These are phyloP conservation scores for Zanthoxylum bungeanum DNA, from an alignment of 345 rosid genomes.

Conservation along the genomic window DNA sequence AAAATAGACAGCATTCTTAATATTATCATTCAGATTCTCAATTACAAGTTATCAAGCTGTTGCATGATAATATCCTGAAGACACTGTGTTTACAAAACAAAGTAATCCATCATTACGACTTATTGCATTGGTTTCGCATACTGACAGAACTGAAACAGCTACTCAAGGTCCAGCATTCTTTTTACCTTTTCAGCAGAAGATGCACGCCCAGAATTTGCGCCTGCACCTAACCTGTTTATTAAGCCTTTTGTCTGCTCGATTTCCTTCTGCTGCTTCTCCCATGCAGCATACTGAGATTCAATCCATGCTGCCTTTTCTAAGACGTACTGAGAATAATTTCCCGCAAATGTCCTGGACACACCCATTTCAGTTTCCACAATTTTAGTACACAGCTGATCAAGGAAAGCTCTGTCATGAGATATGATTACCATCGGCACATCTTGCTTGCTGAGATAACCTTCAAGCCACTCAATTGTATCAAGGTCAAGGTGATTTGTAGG, in stretches of 20 bases:
- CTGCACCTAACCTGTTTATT: slow-evolving; percentile 73
- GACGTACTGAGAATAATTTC: slow-evolving; percentile 86
- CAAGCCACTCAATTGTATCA: slow-evolving; percentile 97
- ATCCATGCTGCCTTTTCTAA: slow-evolving; percentile 71
- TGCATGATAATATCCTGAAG: neutral
- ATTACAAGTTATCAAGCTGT: neutral
- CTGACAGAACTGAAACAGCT: neutral
- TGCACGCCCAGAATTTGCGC: slow-evolving; percentile 91
- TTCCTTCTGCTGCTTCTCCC: slow-evolving; percentile 94
- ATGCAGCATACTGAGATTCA: slow-evolving; percentile 72
- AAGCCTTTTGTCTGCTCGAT: slow-evolving; percentile 76
- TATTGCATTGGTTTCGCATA: neutral
- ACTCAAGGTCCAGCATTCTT: neutral
- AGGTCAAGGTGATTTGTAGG: slow-evolving; percentile 98
- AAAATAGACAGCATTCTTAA: neutral
- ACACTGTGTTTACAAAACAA: neutral
- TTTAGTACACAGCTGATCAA: slow-evolving; percentile 91
- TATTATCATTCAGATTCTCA: neutral
- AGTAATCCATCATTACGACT: neutral
- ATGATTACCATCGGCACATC: slow-evolving; percentile 96
- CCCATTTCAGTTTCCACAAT: slow-evolving; percentile 98
- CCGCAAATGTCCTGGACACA: slow-evolving; percentile 73
- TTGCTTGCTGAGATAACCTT: slow-evolving; percentile 84
- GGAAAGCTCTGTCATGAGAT: slow-evolving; percentile 95
- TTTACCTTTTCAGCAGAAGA: slow-evolving; percentile 93